A percentile compares a stretch with the other conserved stretches of the same genome.
Conservation (phyloP, 768 basidiomycete genomes). For the Cystobasidium tubakii region DNA sequence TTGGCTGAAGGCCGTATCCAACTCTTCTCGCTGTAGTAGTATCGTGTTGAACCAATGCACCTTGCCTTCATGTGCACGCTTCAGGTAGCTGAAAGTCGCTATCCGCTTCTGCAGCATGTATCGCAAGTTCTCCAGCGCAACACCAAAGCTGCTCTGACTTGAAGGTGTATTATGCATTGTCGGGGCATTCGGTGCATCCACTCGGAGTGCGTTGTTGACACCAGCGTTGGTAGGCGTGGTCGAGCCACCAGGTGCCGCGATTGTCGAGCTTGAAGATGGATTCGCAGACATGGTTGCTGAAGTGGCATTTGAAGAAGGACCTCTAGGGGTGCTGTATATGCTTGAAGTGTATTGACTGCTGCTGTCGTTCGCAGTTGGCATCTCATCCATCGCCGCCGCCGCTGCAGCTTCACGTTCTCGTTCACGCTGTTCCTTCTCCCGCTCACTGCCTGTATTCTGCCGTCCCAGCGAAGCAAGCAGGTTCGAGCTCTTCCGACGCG, state of each 20-base stretch:
- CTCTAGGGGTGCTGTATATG: background rate
- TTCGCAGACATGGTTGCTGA: background rate
- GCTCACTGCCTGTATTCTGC: conserved; percentile 23
- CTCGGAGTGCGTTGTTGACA: conserved; percentile 45
- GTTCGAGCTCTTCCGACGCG: conserved; percentile 36
- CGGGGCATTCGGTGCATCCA: conserved; percentile 13
- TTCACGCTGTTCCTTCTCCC: conserved; percentile 2
- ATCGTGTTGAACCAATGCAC: conserved; percentile 40
- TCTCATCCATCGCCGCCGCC: background rate
- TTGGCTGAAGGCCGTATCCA: conserved; percentile 26
- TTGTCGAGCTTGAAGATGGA: conserved; percentile 5
- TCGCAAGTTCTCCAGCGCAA: conserved; percentile 31
- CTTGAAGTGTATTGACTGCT: background rate
- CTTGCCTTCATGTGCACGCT: conserved; percentile 34
- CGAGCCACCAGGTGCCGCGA: conserved; percentile 3
- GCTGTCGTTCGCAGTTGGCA: background rate
- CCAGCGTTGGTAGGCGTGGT: conserved; percentile 44
- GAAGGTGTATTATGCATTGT: conserved; percentile 22
- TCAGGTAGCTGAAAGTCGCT: conserved; percentile 35
- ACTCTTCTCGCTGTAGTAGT: conserved; percentile 22
- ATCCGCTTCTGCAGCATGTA: conserved; percentile 25
- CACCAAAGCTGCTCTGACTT: conserved; percentile 10
- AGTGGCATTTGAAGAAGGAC: background rate
- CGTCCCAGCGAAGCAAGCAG: conserved; percentile 33
- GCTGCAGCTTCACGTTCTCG: background rate